These are phyloP conservation scores for Botryobasidium botryosum DNA, from an alignment of 768 basidiomycete genomes.

Conservation along the genomic window DNA sequence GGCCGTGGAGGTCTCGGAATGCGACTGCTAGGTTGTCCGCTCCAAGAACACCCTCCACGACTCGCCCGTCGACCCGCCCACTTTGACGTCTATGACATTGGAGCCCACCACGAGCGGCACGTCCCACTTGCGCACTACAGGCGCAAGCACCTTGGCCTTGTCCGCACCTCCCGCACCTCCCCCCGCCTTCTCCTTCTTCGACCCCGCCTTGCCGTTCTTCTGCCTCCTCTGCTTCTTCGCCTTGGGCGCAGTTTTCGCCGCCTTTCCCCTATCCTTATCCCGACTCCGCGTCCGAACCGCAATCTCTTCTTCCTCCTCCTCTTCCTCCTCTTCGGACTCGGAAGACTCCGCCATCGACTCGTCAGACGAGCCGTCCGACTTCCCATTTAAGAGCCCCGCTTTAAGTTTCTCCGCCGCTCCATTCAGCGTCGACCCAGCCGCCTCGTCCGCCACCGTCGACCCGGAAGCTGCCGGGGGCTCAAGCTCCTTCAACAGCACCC, in stretches of 20 bases:
- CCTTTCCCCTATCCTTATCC: background rate
- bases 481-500: background rate
- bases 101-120: slow-evolving; percentile 39
- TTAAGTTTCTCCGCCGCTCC: background rate
- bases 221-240: background rate
- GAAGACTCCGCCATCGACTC: background rate
- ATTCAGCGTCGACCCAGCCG: slow-evolving; percentile 1
- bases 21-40: no score
- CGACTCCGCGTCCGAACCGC: no score
- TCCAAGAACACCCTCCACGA: slow-evolving; percentile 2
- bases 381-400: background rate
- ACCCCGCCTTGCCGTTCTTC: background rate
- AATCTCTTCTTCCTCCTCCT: background rate
- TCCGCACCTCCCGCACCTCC: slow-evolving; percentile 52
- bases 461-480: no score
- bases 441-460: no score
- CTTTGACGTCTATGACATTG: slow-evolving; percentile 42
- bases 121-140: slow-evolving; percentile 41
- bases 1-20: no score
- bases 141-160: slow-evolving; percentile 34
- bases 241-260: background rate
- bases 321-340: background rate
- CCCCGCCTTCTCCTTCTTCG: slow-evolving; percentile 40
- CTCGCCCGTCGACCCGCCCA: background rate
- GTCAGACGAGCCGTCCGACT: background rate